Evolutionary conservation across 495 filamentous ascomycete genomes (phyloP).

Genomic region (Choiromyces venosus): DNA sequence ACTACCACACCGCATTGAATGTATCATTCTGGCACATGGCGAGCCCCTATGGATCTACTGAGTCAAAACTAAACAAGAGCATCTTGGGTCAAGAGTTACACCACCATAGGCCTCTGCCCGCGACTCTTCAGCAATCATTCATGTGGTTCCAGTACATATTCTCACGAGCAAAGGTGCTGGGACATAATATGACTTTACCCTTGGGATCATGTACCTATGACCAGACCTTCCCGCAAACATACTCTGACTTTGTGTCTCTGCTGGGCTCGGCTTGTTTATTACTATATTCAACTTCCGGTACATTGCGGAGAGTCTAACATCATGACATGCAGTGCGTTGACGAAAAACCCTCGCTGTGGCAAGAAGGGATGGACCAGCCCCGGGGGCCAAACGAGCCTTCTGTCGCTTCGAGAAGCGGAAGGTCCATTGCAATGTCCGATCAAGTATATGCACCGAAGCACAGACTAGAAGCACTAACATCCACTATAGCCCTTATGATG

Average conservation of each 20-base stretch:
- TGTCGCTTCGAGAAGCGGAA: neutral
- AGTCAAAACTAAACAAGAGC: neutral
- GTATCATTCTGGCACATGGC: neutral
- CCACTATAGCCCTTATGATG: neutral
- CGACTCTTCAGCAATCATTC: neutral
- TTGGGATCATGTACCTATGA: neutral
- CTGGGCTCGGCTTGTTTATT: neutral
- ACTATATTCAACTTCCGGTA: neutral
- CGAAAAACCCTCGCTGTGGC: neutral
- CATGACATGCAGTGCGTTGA: neutral
- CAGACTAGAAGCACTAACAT: neutral
- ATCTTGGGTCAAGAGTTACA: neutral
- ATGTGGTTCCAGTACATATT: neutral
- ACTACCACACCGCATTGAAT: neutral
- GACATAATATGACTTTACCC: neutral
- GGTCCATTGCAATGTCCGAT: neutral
- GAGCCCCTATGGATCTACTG: neutral
- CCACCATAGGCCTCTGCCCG: neutral
- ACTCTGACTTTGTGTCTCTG: neutral
- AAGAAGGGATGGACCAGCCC: neutral
- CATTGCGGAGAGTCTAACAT: neutral
- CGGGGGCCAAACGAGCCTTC: neutral
- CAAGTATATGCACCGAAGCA: neutral
- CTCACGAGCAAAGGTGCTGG: neutral
- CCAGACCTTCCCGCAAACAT: neutral